Conservation (phyloP, 257 asterid species). For the Gentiana macrophylla region DNA sequence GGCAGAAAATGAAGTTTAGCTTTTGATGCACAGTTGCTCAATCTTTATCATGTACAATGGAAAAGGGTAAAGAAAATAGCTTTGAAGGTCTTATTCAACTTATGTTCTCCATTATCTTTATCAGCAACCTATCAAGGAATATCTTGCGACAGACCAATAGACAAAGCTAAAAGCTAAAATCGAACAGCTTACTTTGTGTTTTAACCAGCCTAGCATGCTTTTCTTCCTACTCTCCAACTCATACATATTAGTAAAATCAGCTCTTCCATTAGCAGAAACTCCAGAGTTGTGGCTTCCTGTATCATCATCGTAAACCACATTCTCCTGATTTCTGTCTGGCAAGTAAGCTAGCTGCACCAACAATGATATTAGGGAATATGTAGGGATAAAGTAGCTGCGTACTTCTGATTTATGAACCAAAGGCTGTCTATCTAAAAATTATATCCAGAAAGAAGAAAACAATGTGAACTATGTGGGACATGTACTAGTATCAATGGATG, state of each 20-base stretch:
- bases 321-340: constrained; percentile 74
- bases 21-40: too few relatives aligned
- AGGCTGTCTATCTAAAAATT: too few relatives aligned
- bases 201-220: constrained; percentile 87
- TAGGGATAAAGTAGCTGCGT: too few relatives aligned
- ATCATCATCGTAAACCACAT: constrained; percentile 39
- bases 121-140: too few relatives aligned
- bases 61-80: too few relatives aligned
- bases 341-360: constrained; percentile 67
- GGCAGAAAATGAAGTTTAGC: too few relatives aligned
- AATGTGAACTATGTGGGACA: not conserved
- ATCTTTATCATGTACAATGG: too few relatives aligned
- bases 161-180: constrained; percentile 3
- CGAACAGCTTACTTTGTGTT: constrained; percentile 43
- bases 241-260: constrained; percentile 41
- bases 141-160: too few relatives aligned
- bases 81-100: too few relatives aligned
- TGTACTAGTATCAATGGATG: not conserved
- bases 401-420: too few relatives aligned
- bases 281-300: constrained; percentile 54
- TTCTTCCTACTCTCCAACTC: constrained; percentile 47
- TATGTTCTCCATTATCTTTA: too few relatives aligned
- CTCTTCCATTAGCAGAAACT: constrained; percentile 40
- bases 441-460: too few relatives aligned
- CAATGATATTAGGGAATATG: constrained; percentile 16